Conservation (phyloP, 202 grass and related monocot species). For the Saccharum hybrid region DNA sequence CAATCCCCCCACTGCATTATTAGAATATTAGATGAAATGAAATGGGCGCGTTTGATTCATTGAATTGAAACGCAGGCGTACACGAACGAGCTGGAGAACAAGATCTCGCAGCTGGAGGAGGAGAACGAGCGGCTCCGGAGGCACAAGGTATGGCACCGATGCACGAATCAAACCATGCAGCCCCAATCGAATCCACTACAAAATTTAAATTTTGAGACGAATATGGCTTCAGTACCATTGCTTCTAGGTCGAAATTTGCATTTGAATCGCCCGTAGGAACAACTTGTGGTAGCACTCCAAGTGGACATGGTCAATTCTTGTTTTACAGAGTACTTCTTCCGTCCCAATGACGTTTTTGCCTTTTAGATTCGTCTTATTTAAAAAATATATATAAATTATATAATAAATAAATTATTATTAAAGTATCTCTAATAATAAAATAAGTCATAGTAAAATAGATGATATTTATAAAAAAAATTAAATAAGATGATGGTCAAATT, state of each 20-base stretch:
- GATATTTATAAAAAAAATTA: too few species aligned
- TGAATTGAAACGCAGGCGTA: conserved; percentile 64
- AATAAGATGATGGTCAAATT: too few species aligned
- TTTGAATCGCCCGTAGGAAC: too few species aligned
- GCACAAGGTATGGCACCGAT: conserved; percentile 57
- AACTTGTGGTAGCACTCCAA: background rate
- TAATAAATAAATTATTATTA: too few species aligned
- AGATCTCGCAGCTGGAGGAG: conserved; percentile 81
- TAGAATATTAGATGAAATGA: background rate
- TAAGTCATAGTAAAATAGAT: too few species aligned
- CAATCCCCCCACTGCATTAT: background rate
- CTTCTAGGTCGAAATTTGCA: too few species aligned
- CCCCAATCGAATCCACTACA: background rate
- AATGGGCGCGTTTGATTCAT: background rate
- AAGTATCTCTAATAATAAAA: too few species aligned
- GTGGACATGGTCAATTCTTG: too few species aligned
- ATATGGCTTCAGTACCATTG: background rate
- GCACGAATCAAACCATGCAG: background rate
- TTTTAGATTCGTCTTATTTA: too few species aligned
- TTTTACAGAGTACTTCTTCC: too few species aligned
- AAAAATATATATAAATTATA: too few species aligned
- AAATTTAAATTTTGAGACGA: background rate
- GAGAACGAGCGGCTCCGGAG: conserved; percentile 70
- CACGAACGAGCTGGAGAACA: conserved; percentile 95
- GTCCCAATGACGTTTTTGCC: too few species aligned